phyloP scores from a whole-genome alignment of 495 filamentous ascomycete species.

The Tuber umbilicatum region DNA sequence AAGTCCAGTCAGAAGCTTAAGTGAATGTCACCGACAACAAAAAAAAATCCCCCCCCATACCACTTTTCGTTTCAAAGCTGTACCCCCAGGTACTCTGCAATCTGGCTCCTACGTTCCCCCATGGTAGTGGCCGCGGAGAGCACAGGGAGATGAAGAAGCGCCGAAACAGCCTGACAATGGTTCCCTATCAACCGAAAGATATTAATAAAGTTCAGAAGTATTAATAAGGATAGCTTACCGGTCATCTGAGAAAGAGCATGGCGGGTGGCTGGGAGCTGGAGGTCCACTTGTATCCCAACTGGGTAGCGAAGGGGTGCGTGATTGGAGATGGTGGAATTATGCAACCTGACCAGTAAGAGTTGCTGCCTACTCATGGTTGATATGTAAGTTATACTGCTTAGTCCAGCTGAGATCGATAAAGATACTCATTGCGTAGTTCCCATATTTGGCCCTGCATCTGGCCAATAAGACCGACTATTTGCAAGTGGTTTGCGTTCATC shows the following conservation, averaged over 20 bases:
- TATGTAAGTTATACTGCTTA: no score
- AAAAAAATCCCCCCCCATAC: no score
- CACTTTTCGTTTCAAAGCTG: no score
- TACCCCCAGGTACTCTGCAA: no score
- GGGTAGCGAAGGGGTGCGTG: slow-evolving; percentile 17
- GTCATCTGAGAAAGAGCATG: slow-evolving; percentile 1
- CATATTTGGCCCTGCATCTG: neutral
- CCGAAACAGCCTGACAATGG: slow-evolving; percentile 3
- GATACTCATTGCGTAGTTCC: slow-evolving; percentile 1
- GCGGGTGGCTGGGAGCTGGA: slow-evolving; percentile 6
- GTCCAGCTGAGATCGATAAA: neutral
- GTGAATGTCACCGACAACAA: no score
- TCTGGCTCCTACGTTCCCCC: no score
- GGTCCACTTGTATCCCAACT: slow-evolving; percentile 6
- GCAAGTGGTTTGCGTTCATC: slow-evolving; percentile 5
- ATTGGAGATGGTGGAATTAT: slow-evolving; percentile 12
- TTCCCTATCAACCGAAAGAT: slow-evolving; percentile 6
- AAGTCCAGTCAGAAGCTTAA: no score
- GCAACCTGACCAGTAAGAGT: slow-evolving; percentile 13
- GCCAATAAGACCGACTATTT: slow-evolving; percentile 9
- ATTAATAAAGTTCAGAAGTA: slow-evolving; percentile 12
- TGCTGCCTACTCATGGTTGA: slow-evolving; percentile 22
- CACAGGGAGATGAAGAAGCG: no score
- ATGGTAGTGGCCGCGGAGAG: no score
- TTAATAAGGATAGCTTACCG: slow-evolving; percentile 5